Percentiles rank a stretch among this genome's conserved stretches.
Evolutionary conservation across 2,329 filamentous ascomycete genomes (phyloP).

Genomic region (Arthrobotrys megalospora): DNA sequence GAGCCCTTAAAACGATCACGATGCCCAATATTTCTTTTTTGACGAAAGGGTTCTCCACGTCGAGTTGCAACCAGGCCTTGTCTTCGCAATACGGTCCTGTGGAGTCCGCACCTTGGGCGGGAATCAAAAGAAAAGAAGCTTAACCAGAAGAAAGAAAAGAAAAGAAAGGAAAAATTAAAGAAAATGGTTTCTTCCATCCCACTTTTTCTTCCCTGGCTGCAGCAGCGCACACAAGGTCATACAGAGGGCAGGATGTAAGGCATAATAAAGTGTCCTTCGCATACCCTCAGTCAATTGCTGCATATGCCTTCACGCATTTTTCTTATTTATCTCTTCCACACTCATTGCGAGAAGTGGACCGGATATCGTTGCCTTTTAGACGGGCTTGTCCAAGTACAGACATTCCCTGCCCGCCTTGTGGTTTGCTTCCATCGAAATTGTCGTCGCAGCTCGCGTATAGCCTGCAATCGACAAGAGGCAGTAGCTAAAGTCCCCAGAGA

Average conservation of each 20-base stretch:
- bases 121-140: conserved; percentile 29
- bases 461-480: conserved; percentile 45
- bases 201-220: conserved; percentile 29
- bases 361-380: conserved; percentile 46
- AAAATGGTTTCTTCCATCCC: conserved; percentile 15
- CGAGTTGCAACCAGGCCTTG: conserved; percentile 12
- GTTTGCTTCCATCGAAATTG: conserved; percentile 40
- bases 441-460: conserved; percentile 53
- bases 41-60: conserved; percentile 44
- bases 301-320: conserved; percentile 23
- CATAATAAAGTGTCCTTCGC: conserved; percentile 38
- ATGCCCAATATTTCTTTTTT: conserved; percentile 41
- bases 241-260: conserved; percentile 52
- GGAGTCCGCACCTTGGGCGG: conserved; percentile 15
- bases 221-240: conserved; percentile 32
- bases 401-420: conserved; percentile 31
- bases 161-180: conserved; percentile 5
- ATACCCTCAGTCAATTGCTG: conserved; percentile 7
- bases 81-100: conserved; percentile 30
- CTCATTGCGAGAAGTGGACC: conserved; percentile 3
- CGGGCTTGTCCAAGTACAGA: conserved; percentile 22
- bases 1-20: conserved; percentile 16
- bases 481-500: conserved; percentile 8
- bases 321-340: conserved; percentile 36
- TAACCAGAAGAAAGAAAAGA: conserved; percentile 15